Evolutionary conservation across 2,329 filamentous ascomycete species (phyloP).

Genomic region (Podosphaera xanthii): DNA sequence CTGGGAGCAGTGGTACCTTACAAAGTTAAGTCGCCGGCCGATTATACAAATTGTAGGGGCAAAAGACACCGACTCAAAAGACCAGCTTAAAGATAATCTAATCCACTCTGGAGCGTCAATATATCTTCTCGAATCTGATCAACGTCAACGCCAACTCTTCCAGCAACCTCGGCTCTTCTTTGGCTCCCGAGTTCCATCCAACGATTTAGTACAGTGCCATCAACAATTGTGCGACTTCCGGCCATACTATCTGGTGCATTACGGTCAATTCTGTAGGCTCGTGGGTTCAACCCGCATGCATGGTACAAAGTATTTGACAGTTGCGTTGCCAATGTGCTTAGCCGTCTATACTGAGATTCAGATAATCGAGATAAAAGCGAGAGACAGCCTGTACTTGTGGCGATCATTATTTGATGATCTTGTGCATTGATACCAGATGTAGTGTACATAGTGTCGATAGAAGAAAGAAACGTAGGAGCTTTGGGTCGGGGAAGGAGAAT

Average conservation of each 20-base stretch:
- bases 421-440: conserved; percentile 13
- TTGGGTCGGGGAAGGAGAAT: conserved; percentile 50
- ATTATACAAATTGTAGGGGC: no score
- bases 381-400: conserved; percentile 54
- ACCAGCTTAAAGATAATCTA: not conserved
- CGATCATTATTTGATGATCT: conserved; percentile 35
- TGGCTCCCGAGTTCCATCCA: conserved; percentile 57
- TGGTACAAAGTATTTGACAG: conserved; percentile 55
- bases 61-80: not conserved
- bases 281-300: conserved; percentile 60
- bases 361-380: conserved; percentile 54
- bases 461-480: conserved; percentile 23
- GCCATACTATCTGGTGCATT: conserved; percentile 23
- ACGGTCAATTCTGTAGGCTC: conserved; percentile 47
- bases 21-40: no score
- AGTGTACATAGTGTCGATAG: conserved; percentile 16
- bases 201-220: conserved; percentile 50
- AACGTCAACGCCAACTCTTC: conserved; percentile 44
- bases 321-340: conserved; percentile 62
- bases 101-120: conserved; percentile 35
- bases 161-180: conserved; percentile 47
- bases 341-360: conserved; percentile 62
- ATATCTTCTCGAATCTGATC: conserved; percentile 50
- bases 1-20: no score
- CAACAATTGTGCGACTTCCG: conserved; percentile 30